Percentiles rank a stretch among this genome's conserved stretches.
These are phyloP conservation scores for Drechslera avenae DNA, from an alignment of 2,329 filamentous ascomycete genomes.

Conservation along the genomic window DNA sequence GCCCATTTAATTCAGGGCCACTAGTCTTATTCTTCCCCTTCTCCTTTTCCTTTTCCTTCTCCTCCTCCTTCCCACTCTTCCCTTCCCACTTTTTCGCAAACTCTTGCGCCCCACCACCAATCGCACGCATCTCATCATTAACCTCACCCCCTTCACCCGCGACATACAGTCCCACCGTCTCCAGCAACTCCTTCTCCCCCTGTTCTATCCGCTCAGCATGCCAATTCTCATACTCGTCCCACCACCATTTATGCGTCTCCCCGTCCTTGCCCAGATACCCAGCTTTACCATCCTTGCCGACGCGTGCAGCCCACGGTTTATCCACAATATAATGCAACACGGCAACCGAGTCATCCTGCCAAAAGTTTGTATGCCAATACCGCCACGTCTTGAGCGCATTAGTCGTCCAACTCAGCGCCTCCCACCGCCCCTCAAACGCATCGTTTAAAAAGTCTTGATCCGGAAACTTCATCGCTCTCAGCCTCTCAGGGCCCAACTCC, in stretches of 20 bases:
- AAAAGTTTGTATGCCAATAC: conserved; percentile 59
- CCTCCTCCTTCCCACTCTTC: background rate
- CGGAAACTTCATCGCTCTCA: conserved; percentile 57
- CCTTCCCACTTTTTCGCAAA: conserved; percentile 37
- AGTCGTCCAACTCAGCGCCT: conserved; percentile 54
- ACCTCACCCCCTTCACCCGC: conserved; percentile 27
- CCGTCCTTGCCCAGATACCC: conserved; percentile 59
- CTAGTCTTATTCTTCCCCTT: too few relatives aligned
- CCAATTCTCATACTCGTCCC: conserved; percentile 55
- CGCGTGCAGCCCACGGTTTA: conserved; percentile 59
- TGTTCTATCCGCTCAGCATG: conserved; percentile 29
- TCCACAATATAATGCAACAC: conserved; percentile 62
- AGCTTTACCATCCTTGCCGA: conserved; percentile 50
- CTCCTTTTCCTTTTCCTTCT: background rate
- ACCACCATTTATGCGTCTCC: conserved; percentile 60
- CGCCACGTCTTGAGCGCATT: conserved; percentile 62
- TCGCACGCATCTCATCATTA: conserved; percentile 37
- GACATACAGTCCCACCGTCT: conserved; percentile 28
- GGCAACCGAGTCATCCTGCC: conserved; percentile 56
- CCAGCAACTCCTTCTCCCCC: conserved; percentile 27
- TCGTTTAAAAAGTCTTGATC: conserved; percentile 61
- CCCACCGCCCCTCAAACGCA: conserved; percentile 55
- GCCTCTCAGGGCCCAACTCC: conserved; percentile 37
- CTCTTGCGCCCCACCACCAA: conserved; percentile 40
- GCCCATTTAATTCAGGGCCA: too few relatives aligned